phyloP scores from a whole-genome alignment of 2,329 filamentous ascomycete species.

The Fusarium vanettenii region DNA sequence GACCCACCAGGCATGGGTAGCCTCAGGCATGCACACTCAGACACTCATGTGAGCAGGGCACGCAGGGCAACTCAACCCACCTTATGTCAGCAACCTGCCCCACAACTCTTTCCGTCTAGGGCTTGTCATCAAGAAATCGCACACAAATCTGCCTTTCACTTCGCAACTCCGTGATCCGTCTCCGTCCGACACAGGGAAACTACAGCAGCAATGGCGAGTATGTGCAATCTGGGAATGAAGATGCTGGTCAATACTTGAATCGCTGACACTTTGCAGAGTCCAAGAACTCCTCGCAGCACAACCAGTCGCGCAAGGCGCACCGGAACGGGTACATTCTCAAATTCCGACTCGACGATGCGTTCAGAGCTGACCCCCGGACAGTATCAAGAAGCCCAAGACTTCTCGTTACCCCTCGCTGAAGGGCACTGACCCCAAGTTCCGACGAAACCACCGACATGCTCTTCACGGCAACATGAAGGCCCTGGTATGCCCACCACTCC shows the following conservation, averaged over 20 bases:
- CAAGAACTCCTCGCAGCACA: constrained; percentile 99
- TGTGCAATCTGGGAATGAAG: constrained; percentile 34
- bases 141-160: constrained; percentile 46
- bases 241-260: neutral
- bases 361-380: constrained; percentile 54
- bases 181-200: constrained; percentile 42
- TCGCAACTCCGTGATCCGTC: constrained; percentile 44
- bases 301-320: constrained; percentile 98
- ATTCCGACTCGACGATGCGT: neutral
- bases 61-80: neutral
- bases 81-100: constrained; percentile 36
- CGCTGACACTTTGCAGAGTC: constrained; percentile 74
- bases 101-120: constrained; percentile 41
- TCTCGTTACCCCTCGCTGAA: constrained; percentile 98
- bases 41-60: neutral
- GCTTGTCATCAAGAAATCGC: constrained; percentile 40
- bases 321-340: constrained; percentile 86
- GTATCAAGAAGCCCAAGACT: constrained; percentile 99
- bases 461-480: constrained; percentile 99
- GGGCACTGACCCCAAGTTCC: constrained; percentile 99
- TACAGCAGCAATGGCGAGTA: constrained; percentile 57
- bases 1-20: neutral
- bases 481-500: constrained; percentile 73
- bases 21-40: neutral
- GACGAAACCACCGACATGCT: constrained; percentile 99